These are phyloP conservation scores for Sugiyamaella qingdaonensis DNA, from an alignment of 805 yeast genomes.

Conservation along the genomic window DNA sequence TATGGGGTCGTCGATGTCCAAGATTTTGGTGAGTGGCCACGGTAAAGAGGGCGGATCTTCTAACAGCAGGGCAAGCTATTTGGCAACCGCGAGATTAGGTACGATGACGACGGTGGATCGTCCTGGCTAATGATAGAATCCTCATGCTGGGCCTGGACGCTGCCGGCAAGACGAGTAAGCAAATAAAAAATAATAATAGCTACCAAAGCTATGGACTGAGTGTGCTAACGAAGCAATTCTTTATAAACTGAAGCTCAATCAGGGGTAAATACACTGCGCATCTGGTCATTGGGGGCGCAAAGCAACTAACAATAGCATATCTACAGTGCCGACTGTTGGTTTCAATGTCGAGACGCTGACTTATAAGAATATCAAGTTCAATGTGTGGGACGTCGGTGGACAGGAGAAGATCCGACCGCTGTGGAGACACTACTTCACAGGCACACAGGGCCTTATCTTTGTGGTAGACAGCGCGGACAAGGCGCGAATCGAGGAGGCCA, in stretches of 20 bases:
- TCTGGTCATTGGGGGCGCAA: background rate
- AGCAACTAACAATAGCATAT: slow-evolving; percentile 37
- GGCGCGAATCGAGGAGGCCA: slow-evolving; percentile 70
- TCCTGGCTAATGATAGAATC: slow-evolving; percentile 41
- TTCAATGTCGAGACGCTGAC: slow-evolving; percentile 87
- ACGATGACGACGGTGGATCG: slow-evolving; percentile 3
- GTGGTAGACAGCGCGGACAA: slow-evolving; percentile 82
- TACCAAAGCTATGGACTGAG: background rate
- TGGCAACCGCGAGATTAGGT: slow-evolving; percentile 50
- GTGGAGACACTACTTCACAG: slow-evolving; percentile 95
- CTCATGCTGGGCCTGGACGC: slow-evolving; percentile 90
- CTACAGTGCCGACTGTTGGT: slow-evolving; percentile 91
- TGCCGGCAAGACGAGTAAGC: slow-evolving; percentile 74
- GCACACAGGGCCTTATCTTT: slow-evolving; percentile 85
- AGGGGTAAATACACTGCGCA: slow-evolving; percentile 30
- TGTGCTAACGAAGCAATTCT: slow-evolving; percentile 46
- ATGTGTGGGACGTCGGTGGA: slow-evolving; percentile 96
- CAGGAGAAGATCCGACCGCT: slow-evolving; percentile 87
- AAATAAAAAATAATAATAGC: background rate
- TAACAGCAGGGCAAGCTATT: slow-evolving; percentile 38
- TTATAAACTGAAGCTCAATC: slow-evolving; percentile 76
- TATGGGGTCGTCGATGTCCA: slow-evolving; percentile 30
- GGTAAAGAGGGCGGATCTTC: background rate
- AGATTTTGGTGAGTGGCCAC: slow-evolving; percentile 22
- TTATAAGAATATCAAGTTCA: slow-evolving; percentile 75